Conservation (phyloP, 2,329 filamentous ascomycete genomes). For the Sarocladium brachiariae region DNA sequence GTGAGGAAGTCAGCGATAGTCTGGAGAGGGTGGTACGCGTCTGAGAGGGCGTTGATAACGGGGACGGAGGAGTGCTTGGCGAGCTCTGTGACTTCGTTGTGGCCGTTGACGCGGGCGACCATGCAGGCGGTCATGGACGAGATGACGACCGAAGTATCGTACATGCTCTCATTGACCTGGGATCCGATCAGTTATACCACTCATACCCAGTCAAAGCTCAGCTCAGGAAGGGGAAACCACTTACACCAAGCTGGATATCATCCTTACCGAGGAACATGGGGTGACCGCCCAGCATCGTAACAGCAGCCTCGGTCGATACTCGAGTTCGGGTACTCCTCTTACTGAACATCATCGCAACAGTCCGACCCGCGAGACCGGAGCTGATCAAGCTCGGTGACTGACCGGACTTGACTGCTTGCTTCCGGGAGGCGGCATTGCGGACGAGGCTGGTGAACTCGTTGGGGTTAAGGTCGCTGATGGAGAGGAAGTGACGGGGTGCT, state of each 20-base stretch:
- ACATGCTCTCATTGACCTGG: conserved; percentile 86
- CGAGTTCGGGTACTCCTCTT: conserved; percentile 92
- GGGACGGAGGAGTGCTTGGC: conserved; percentile 70
- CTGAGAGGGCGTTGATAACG: conserved; percentile 81
- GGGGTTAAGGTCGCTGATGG: conserved; percentile 77
- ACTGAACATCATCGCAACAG: conserved; percentile 92
- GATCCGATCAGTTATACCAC: not conserved
- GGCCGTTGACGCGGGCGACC: conserved; percentile 70
- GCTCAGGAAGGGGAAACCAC: conserved; percentile 20
- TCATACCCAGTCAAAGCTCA: not conserved
- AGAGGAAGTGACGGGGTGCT: conserved; percentile 79
- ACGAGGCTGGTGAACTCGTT: conserved; percentile 76
- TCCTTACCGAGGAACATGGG: conserved; percentile 95
- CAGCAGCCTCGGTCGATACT: conserved; percentile 86
- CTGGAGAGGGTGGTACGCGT: conserved; percentile 90
- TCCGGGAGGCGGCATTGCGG: conserved; percentile 72
- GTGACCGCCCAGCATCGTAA: conserved; percentile 81
- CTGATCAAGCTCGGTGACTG: conserved; percentile 47
- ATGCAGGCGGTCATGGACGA: conserved; percentile 88
- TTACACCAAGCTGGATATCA: conserved; percentile 88
- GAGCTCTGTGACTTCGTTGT: conserved; percentile 65
- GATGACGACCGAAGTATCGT: conserved; percentile 85
- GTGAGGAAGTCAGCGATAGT: conserved; percentile 92
- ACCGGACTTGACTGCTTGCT: conserved; percentile 67
- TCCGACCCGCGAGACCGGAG: conserved; percentile 63